Evolutionary conservation across 306 rosid species (phyloP).

Genomic region (Astragalus glycyphyllos): DNA sequence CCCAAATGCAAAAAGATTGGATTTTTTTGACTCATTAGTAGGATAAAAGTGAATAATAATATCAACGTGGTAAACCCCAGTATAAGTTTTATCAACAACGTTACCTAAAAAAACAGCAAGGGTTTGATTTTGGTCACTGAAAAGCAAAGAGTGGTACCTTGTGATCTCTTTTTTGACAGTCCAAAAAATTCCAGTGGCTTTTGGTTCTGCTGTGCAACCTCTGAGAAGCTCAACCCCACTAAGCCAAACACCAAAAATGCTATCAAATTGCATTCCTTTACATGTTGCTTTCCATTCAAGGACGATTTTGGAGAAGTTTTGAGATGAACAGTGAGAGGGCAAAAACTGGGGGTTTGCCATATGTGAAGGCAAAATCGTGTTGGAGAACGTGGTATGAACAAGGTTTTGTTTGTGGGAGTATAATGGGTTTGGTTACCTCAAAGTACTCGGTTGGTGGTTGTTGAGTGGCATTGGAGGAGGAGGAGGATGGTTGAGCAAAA

Average conservation of each 20-base stretch:
- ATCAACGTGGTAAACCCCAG: slow-evolving; percentile 87
- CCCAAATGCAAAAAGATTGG: slow-evolving; percentile 39
- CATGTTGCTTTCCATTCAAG: slow-evolving; percentile 83
- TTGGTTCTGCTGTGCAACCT: slow-evolving; percentile 92
- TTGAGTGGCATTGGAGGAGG: slow-evolving; percentile 40
- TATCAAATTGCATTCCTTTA: slow-evolving; percentile 81
- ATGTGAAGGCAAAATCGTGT: slow-evolving; percentile 79
- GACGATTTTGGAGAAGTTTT: slow-evolving; percentile 62
- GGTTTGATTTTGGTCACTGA: slow-evolving; percentile 69
- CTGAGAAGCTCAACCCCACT: slow-evolving; percentile 88
- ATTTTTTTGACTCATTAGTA: slow-evolving; percentile 34
- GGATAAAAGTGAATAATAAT: slow-evolving; percentile 70
- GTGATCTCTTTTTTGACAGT: slow-evolving; percentile 82
- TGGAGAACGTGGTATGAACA: slow-evolving; percentile 65
- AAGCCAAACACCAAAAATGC: slow-evolving; percentile 94
- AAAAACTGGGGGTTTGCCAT: slow-evolving; percentile 70
- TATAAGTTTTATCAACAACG: slow-evolving; percentile 62
- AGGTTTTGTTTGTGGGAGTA: slow-evolving; percentile 64
- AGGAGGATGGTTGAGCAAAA: no score
- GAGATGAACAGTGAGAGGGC: slow-evolving; percentile 65
- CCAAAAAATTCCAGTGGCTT: slow-evolving; percentile 80
- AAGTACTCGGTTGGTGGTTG: slow-evolving; percentile 64
- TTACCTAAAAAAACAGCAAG: slow-evolving; percentile 83
- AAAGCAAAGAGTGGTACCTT: slow-evolving; percentile 70
- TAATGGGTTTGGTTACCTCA: slow-evolving; percentile 83